Base-by-base conservation (phyloP, 2,329 filamentous ascomycete genomes). In the Emericellopsis cladophorae region DNA sequence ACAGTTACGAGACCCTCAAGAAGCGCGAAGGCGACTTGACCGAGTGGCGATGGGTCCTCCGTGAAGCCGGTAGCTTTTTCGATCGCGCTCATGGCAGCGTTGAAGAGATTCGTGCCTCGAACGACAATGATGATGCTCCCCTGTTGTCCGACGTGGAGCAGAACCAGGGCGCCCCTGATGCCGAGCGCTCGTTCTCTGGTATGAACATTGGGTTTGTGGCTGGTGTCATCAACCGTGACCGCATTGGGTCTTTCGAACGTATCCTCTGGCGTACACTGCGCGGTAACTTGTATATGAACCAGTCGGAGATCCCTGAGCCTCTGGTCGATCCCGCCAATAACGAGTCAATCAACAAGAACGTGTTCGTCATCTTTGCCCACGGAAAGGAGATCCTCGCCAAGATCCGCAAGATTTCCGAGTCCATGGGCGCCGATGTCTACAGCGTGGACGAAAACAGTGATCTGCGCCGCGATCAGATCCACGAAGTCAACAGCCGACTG, bases 181-280 rank as follows among this genome's bases (percentile, higher is more conserved):
- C 72, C 31, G 86, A 92, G 56, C 79, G 84, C 48, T 92, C 86
- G 34, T 95, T 98, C 62, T 92, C 87, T 6, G 87, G 88, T 46
- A 94, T 96, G 85, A 95, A 96, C 66, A 98, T 98, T 58, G 92
- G 92, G 9, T 98, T 98, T 54, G 90, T 98, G 40, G 85, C 92
- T 41, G 92, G 92, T 63, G 92, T 96, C 52, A 96, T 98, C 52
- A 78, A 85, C 31, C 79, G 92, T 41, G 90, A 96, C 56, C 81
- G 90, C 39, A 90, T 98, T 45, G 89, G 82, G 12, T 85, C 90
- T 22, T 98, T 98, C 57, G 93, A 98, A 67, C 83, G 92, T 44
- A 98, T 98, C 51, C 72, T 98, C 40, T 98, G 92, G 92, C 80
- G 92, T 54, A 95, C 93, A 0, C 77, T 98, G 34, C 87, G 92